Conservation (phyloP, 1,284 basidiomycete genomes). For the Cutaneotrichosporon daszewskae region DNA sequence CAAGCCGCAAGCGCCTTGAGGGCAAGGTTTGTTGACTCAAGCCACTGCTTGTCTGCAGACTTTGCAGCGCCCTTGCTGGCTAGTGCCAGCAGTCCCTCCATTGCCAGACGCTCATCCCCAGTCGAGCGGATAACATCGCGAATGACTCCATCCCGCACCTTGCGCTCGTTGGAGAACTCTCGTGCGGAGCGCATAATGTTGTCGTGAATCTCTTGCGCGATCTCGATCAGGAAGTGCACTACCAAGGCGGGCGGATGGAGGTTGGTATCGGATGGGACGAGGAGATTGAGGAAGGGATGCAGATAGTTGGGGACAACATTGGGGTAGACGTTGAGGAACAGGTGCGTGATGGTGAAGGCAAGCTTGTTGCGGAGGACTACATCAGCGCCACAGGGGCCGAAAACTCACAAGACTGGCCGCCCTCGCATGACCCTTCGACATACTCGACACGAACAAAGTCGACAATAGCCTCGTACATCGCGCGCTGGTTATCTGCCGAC, state of each 20-base stretch:
- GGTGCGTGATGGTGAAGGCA: conserved; percentile 89
- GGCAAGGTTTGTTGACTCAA: conserved; percentile 82
- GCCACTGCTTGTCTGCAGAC: conserved; percentile 53
- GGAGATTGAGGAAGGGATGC: conserved; percentile 48
- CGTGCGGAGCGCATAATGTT: conserved; percentile 80
- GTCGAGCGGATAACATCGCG: conserved; percentile 79
- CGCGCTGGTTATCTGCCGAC: conserved; percentile 30
- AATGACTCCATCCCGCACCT: conserved; percentile 72
- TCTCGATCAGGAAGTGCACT: conserved; percentile 81
- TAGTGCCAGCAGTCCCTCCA: conserved; percentile 79
- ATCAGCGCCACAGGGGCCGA: neutral
- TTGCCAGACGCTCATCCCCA: conserved; percentile 78
- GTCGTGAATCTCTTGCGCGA: conserved; percentile 87
- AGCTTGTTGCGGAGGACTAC: conserved; percentile 75
- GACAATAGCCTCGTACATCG: conserved; percentile 44
- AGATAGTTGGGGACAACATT: conserved; percentile 42
- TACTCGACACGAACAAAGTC: conserved; percentile 46
- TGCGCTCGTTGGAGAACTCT: conserved; percentile 56
- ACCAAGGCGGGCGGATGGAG: conserved; percentile 73
- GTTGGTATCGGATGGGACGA: conserved; percentile 52
- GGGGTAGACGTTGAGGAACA: conserved; percentile 73
- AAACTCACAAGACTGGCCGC: conserved; percentile 41
- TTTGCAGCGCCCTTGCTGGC: conserved; percentile 60
- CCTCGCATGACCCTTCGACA: conserved; percentile 46
- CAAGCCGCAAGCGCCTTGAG: conserved; percentile 88